Evolutionary conservation across 2,329 filamentous ascomycete species (phyloP).

Genomic region (Drechslerella dactyloides): DNA sequence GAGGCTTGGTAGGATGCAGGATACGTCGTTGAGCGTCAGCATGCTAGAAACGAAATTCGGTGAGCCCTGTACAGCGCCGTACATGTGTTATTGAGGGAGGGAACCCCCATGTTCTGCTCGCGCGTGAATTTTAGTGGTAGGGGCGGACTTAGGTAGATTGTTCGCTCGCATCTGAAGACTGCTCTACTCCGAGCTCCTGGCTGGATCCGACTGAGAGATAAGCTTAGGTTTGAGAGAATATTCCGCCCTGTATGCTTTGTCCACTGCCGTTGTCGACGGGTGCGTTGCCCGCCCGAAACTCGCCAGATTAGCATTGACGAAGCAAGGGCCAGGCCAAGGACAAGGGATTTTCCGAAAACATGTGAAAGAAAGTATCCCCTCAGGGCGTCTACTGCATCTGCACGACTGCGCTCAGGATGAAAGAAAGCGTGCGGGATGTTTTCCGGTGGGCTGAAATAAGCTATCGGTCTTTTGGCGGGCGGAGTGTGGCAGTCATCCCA

Average conservation of each 20-base stretch:
- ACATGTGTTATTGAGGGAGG: conserved; percentile 17
- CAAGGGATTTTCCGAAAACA: conserved; percentile 44
- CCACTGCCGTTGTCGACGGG: not conserved
- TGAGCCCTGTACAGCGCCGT: not conserved
- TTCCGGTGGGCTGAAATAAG: conserved; percentile 42
- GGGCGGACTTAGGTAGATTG: too few species aligned
- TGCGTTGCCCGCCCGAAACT: not conserved
- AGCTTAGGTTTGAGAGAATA: too few species aligned
- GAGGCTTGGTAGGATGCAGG: conserved; percentile 27
- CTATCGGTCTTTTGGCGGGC: conserved; percentile 17
- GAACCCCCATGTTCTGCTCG: conserved; percentile 1
- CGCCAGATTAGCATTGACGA: not conserved
- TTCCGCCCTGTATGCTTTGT: too few species aligned
- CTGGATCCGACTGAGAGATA: too few species aligned
- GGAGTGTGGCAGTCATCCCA: conserved; percentile 41
- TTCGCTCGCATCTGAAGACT: too few species aligned
- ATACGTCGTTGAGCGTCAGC: conserved; percentile 18
- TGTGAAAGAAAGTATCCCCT: conserved; percentile 19
- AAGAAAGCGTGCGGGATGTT: conserved; percentile 31
- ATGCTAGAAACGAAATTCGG: not conserved
- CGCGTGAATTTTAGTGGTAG: too few species aligned
- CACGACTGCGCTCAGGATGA: too few species aligned
- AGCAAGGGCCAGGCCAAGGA: conserved; percentile 15
- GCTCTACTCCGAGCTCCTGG: too few species aligned
- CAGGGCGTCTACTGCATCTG: not conserved